These are phyloP conservation scores for Paraphaeosphaeria sporulosa DNA, from an alignment of 2,329 filamentous ascomycete species.

Conservation along the genomic window DNA sequence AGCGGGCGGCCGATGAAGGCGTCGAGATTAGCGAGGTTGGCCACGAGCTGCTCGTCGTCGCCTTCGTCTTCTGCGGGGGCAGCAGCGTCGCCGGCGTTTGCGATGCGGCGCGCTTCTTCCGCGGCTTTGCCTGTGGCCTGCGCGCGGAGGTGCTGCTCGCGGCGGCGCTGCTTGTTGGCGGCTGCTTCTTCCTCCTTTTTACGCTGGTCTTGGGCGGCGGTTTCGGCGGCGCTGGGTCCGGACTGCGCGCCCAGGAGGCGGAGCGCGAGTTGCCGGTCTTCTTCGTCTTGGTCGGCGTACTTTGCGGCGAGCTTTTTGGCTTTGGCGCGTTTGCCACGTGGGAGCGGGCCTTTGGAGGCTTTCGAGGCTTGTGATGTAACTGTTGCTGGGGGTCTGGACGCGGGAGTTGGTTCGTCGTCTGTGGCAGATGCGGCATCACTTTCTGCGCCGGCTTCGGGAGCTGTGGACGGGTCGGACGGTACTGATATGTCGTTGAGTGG, in stretches of 20 bases:
- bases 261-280: slow-evolving; percentile 85
- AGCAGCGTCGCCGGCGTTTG: slow-evolving; percentile 34
- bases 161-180: slow-evolving; percentile 75
- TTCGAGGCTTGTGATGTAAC: slow-evolving; percentile 40
- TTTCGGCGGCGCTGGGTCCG: slow-evolving; percentile 71
- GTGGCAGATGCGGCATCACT: slow-evolving; percentile 38
- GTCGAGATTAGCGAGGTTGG: slow-evolving; percentile 61
- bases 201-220: slow-evolving; percentile 67
- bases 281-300: slow-evolving; percentile 93
- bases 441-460: slow-evolving; percentile 12
- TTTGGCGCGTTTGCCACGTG: slow-evolving; percentile 80
- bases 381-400: slow-evolving; percentile 32
- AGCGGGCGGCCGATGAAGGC: slow-evolving; percentile 78
- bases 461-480: slow-evolving; percentile 24
- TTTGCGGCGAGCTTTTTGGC: slow-evolving; percentile 87
- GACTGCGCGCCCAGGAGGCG: slow-evolving; percentile 82
- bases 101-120: slow-evolving; percentile 69
- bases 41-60: slow-evolving; percentile 65
- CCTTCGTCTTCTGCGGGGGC: slow-evolving; percentile 53
- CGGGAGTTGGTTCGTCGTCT: slow-evolving; percentile 25
- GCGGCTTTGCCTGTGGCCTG: slow-evolving; percentile 79
- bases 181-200: slow-evolving; percentile 75
- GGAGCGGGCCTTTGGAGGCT: slow-evolving; percentile 39
- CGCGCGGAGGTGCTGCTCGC: slow-evolving; percentile 79
- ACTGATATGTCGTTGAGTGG: slow-evolving; percentile 22